A percentile compares a stretch with the other conserved stretches of the same genome.
phyloP scores from a whole-genome alignment of 805 yeast species.

The Wickerhamiella bombiphila region DNA sequence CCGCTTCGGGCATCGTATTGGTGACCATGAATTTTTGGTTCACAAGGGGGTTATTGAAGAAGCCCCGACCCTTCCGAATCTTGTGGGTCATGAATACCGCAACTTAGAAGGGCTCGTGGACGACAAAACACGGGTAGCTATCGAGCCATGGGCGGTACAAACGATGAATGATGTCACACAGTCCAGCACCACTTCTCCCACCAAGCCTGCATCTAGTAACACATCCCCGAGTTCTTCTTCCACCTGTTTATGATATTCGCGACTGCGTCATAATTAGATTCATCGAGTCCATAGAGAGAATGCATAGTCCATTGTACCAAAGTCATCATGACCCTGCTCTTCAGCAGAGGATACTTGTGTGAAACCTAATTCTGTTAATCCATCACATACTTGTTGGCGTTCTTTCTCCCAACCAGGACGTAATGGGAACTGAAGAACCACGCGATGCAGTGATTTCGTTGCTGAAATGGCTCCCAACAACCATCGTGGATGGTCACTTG shows the following conservation, averaged over 20 bases:
- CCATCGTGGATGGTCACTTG: conserved; percentile 65
- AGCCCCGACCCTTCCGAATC: conserved; percentile 3
- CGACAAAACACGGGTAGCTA: not conserved
- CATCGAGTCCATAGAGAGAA: conserved; percentile 7
- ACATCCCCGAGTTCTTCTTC: too few relatives aligned
- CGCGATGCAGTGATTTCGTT: conserved; percentile 27
- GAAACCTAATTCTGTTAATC: conserved; percentile 28
- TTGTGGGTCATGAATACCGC: conserved; percentile 5
- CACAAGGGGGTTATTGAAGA: conserved; percentile 32
- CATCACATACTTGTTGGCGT: conserved; percentile 43
- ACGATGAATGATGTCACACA: too few relatives aligned
- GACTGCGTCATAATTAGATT: not conserved
- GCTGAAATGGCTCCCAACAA: conserved; percentile 43
- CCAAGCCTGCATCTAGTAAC: too few relatives aligned
- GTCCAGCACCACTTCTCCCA: too few relatives aligned
- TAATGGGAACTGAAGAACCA: conserved; percentile 64
- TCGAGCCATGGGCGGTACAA: conserved; percentile 4
- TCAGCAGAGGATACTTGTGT: conserved; percentile 25
- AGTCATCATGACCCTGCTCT: conserved; percentile 71
- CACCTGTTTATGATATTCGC: too few relatives aligned
- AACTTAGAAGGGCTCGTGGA: conserved; percentile 17
- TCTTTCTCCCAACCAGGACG: conserved; percentile 53
- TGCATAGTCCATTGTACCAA: conserved; percentile 51
- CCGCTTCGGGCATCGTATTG: conserved; percentile 41
- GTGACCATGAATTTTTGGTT: conserved; percentile 29